Evolutionary conservation across 2,329 filamentous ascomycete genomes (phyloP).

Genomic region (Elsinoe perseae): DNA sequence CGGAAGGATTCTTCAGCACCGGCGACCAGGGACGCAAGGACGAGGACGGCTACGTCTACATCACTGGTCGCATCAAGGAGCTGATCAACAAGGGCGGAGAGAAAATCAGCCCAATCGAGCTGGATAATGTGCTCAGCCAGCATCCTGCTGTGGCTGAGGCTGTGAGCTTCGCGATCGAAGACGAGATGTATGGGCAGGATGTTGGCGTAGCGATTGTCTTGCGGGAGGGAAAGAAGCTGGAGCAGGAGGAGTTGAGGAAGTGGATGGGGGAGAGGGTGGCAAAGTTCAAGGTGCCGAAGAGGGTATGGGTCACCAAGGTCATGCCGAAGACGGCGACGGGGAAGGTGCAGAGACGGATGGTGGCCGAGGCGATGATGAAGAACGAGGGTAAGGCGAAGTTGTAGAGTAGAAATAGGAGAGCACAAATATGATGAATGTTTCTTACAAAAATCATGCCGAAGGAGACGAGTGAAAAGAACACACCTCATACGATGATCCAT

Average conservation of each 20-base stretch:
- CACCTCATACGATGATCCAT: background rate
- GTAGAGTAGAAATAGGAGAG: background rate
- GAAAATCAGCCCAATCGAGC: constrained; percentile 81
- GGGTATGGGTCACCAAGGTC: constrained; percentile 58
- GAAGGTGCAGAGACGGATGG: constrained; percentile 77
- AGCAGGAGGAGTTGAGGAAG: constrained; percentile 54
- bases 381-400: constrained; percentile 24
- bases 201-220: constrained; percentile 69
- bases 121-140: constrained; percentile 73
- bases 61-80: constrained; percentile 90
- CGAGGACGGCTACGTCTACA: constrained; percentile 70
- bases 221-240: constrained; percentile 52
- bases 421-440: too few species aligned
- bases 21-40: constrained; percentile 80
- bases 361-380: constrained; percentile 79
- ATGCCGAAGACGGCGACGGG: constrained; percentile 93
- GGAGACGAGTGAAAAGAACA: too few species aligned
- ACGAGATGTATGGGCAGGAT: constrained; percentile 77
- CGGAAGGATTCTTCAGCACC: constrained; percentile 75
- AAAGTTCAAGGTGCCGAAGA: constrained; percentile 80
- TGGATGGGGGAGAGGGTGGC: constrained; percentile 65
- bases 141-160: constrained; percentile 68
- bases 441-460: too few species aligned
- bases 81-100: constrained; percentile 86
- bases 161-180: constrained; percentile 74